Evolutionary conservation across 164 flowering plant genomes (phyloP), one percentile per base, ranked within the genome.

Genomic region (Vitis amurensis): DNA sequence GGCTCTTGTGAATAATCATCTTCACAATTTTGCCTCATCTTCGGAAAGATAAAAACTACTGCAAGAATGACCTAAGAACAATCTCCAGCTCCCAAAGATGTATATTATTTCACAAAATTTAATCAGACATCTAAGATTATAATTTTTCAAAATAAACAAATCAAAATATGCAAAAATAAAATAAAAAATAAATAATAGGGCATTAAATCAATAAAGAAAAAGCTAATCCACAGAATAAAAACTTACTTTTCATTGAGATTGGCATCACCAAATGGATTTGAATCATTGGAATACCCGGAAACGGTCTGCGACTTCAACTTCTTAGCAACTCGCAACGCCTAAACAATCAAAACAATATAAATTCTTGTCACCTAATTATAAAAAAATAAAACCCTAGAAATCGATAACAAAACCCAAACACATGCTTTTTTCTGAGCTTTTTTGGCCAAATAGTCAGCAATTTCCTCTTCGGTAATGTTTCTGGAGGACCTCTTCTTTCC

Each of bases 251-350:
- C 98, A 51, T 86, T 91, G 50, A 96, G 89, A 67, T 91, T 96
- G 37, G 97, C 76, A 78, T 96, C 99, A 8, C 97, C 97, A 79
- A 96, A 96, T 0, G 99, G 98, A 78, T 96, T 91, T 1, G 99
- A 89, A 64, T 93, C 99, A 62, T 96, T 96, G 0, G 97, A 85
- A 70, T 93, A 93, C 29, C 97, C 98, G 7, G 97, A 88, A 9
- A 90, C 94, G 0, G 87, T 76, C 64, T 84, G 88, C 4, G 90
- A 23, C 78, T 90, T 91, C 76, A 91, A 55, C 59, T 90, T 93
- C 85, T 93, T 96, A 0, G 98, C 93, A 8, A 79, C 93, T 63
- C 75, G 83, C 76, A 76, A 17, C 3, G 98, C 97, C 98, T 94
- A 57, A 44, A 50, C 49, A 63, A 59, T 1, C 10, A 66, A 44